phyloP scores from a whole-genome alignment of 768 basidiomycete species.

The Mycena floridula region DNA sequence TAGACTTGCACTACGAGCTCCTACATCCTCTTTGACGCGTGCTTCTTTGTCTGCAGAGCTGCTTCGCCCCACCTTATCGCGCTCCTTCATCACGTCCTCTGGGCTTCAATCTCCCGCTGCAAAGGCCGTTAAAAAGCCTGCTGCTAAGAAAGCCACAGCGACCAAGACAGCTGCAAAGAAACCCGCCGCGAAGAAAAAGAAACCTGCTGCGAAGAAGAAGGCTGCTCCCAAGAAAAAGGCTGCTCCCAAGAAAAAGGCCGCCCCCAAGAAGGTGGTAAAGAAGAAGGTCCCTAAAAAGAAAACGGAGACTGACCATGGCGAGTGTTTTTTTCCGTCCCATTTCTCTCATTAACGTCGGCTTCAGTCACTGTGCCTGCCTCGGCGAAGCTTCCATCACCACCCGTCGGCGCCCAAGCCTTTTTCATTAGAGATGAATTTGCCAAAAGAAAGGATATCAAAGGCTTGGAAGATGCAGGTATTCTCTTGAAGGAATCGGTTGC shows the following conservation, averaged over 20 bases:
- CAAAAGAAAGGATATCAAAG: neutral
- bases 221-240: conserved; percentile 2
- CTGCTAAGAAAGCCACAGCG: conserved; percentile 2
- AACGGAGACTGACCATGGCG: conserved; percentile 9
- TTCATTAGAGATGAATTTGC: conserved; percentile 16
- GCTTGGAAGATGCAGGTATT: neutral
- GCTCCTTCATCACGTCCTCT: conserved; percentile 9
- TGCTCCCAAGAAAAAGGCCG: conserved; percentile 8
- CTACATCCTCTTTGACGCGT: neutral
- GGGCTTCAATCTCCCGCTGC: neutral
- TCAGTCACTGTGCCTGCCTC: conserved; percentile 4
- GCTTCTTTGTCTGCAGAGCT: neutral
- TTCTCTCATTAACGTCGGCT: neutral
- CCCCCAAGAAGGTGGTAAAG: conserved; percentile 6
- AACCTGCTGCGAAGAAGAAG: neutral
- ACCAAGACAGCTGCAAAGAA: neutral
- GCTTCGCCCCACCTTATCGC: conserved; percentile 17
- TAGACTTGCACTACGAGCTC: conserved; percentile 1
- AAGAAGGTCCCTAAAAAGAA: conserved; percentile 2
- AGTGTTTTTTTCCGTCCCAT: neutral
- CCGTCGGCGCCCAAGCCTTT: conserved; percentile 17
- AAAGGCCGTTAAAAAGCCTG: neutral
- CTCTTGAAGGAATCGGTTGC: conserved; percentile 15
- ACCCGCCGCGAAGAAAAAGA: conserved; percentile 4
- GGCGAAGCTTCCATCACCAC: conserved; percentile 18